Percentiles rank a stretch among this genome's conserved stretches.
Evolutionary conservation across 768 basidiomycete genomes (phyloP).

Genomic region (Auricularia sp.): DNA sequence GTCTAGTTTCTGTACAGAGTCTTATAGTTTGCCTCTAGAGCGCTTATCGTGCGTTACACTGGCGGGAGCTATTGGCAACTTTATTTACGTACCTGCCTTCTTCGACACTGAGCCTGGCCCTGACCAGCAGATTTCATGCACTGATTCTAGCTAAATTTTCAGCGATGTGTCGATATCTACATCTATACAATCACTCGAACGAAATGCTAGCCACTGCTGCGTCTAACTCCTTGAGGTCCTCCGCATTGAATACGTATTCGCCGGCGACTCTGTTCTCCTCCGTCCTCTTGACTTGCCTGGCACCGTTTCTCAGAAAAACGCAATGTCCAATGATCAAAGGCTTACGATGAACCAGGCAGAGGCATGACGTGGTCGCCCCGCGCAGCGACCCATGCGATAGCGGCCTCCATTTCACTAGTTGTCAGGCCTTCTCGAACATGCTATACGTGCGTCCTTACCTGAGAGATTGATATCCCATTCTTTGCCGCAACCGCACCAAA

Average conservation of each 20-base stretch:
- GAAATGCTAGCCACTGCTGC: conserved; percentile 1
- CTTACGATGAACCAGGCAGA: conserved; percentile 36
- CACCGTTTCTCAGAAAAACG: not conserved
- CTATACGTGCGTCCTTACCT: not conserved
- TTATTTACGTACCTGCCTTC: too few species aligned
- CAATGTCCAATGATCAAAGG: not conserved
- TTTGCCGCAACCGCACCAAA: not conserved
- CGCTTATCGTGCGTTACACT: too few species aligned
- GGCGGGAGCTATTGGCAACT: too few species aligned
- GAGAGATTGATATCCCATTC: not conserved
- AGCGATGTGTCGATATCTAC: too few species aligned
- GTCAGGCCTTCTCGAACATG: conserved; percentile 6
- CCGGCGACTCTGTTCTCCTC: conserved; percentile 35
- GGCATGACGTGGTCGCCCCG: conserved; percentile 13
- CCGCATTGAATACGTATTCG: conserved; percentile 28
- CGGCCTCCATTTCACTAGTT: not conserved
- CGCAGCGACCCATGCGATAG: conserved; percentile 28
- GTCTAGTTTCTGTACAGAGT: too few species aligned
- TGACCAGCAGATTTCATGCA: too few species aligned
- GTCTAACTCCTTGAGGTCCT: conserved; percentile 33
- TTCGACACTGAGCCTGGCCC: too few species aligned
- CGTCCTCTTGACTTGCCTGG: conserved; percentile 30
- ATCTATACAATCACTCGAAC: too few species aligned
- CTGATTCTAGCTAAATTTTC: too few species aligned
- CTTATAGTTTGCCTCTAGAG: too few species aligned